Percentiles rank a stretch among this genome's conserved stretches.
phyloP scores from a whole-genome alignment of 2,329 filamentous ascomycete species.

The Diaporthe caulivora region DNA sequence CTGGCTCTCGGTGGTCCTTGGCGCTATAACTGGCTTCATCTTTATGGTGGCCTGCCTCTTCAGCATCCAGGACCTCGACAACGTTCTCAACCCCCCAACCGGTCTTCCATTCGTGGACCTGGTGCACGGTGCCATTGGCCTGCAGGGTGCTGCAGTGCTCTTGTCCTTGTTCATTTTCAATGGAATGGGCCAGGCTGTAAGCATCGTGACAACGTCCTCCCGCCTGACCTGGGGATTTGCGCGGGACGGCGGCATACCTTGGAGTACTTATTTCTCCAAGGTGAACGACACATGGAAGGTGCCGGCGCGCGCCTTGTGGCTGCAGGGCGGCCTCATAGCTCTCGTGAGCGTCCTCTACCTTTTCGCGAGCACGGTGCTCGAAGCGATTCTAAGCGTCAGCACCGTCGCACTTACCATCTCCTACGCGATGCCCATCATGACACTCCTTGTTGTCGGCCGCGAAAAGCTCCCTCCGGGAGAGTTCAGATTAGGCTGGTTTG shows the following conservation, averaged over 20 bases:
- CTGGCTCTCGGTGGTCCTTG: slow-evolving; percentile 36
- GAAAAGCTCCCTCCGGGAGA: neutral
- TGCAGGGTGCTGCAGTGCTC: slow-evolving; percentile 4
- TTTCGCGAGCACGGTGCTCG: slow-evolving; percentile 2
- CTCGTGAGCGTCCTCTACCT: neutral
- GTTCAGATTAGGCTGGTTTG: neutral
- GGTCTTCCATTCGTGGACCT: neutral
- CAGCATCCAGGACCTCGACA: slow-evolving; percentile 20
- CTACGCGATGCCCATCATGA: neutral
- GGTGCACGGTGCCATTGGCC: neutral
- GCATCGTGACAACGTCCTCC: slow-evolving; percentile 13
- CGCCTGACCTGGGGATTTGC: slow-evolving; percentile 13
- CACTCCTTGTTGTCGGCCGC: neutral
- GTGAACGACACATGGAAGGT: slow-evolving; percentile 12
- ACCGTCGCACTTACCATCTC: neutral
- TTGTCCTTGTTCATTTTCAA: slow-evolving; percentile 11
- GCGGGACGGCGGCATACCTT: neutral
- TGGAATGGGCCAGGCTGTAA: slow-evolving; percentile 13
- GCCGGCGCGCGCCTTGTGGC: slow-evolving; percentile 8
- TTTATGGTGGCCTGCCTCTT: slow-evolving; percentile 19
- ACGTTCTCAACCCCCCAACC: slow-evolving; percentile 2
- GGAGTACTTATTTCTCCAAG: slow-evolving; percentile 2
- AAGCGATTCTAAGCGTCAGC: slow-evolving; percentile 6
- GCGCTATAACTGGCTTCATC: slow-evolving; percentile 3
- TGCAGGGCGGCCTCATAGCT: neutral